A percentile compares a stretch with the other conserved stretches of the same genome.
These are phyloP conservation scores for Globisporangium nodosum DNA, from an alignment of 352 stramenopile species.

Conservation along the genomic window DNA sequence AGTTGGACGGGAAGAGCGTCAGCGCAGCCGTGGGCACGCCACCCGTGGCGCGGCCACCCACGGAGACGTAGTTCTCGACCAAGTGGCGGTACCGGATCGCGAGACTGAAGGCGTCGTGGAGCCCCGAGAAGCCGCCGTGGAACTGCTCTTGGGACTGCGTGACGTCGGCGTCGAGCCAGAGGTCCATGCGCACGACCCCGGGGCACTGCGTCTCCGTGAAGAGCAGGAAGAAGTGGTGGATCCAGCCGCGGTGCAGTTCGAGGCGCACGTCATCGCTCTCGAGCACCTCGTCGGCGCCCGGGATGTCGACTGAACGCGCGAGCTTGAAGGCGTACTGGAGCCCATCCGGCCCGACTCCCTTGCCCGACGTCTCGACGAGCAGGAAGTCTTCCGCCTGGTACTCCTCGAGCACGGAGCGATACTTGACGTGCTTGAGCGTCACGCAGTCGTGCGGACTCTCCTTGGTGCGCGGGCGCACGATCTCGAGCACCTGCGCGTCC, in stretches of 20 bases:
- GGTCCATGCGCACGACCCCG: slow-evolving; percentile 57
- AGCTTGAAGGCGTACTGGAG: slow-evolving; percentile 58
- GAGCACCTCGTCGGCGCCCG: slow-evolving; percentile 35
- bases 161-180: slow-evolving; percentile 66
- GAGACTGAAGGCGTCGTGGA: slow-evolving; percentile 68
- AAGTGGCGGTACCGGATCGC: slow-evolving; percentile 55
- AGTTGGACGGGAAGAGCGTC: slow-evolving; percentile 16
- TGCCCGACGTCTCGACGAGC: slow-evolving; percentile 49
- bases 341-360: slow-evolving; percentile 36
- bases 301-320: slow-evolving; percentile 34
- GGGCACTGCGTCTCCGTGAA: slow-evolving; percentile 51
- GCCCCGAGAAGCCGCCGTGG: slow-evolving; percentile 49
- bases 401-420: slow-evolving; percentile 52
- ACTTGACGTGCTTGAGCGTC: slow-evolving; percentile 74
- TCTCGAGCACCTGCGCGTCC: slow-evolving; percentile 66
- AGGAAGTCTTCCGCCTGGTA: slow-evolving; percentile 58
- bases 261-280: slow-evolving; percentile 36
- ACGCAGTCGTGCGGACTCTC: slow-evolving; percentile 69
- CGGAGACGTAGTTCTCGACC: slow-evolving; percentile 27
- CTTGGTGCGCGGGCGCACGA: slow-evolving; percentile 57
- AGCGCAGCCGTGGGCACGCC: slow-evolving; percentile 21
- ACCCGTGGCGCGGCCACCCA: background rate
- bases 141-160: slow-evolving; percentile 46
- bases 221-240: slow-evolving; percentile 59
- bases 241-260: slow-evolving; percentile 42